Conservation (phyloP, 495 filamentous ascomycete species). For the Lophium mytilinum region DNA sequence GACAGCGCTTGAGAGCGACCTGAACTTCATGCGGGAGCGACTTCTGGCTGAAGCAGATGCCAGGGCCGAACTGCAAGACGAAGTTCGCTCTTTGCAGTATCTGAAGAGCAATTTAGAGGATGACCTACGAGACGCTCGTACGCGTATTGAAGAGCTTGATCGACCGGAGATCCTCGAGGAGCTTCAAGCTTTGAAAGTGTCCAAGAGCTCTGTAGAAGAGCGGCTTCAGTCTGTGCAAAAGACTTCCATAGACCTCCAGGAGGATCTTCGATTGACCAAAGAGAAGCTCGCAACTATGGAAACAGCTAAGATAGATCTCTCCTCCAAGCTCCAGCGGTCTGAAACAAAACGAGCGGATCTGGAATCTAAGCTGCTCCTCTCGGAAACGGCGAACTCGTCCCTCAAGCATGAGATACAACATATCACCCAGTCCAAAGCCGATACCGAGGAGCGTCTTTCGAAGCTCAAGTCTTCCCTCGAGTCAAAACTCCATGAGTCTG, state of each 20-base stretch:
- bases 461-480: neutral
- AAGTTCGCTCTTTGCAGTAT: constrained; percentile 4
- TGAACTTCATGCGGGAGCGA: constrained; percentile 1
- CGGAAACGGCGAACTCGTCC: neutral
- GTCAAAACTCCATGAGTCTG: neutral
- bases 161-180: neutral
- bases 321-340: neutral
- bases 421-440: neutral
- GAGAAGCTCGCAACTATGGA: neutral
- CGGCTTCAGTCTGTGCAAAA: neutral
- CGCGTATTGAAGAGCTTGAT: constrained; percentile 5
- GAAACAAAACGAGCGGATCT: neutral
- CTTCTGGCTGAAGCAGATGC: neutral
- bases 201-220: constrained; percentile 3
- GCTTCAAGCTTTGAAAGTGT: neutral
- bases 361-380: neutral
- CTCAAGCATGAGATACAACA: too few relatives aligned
- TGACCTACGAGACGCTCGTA: constrained; percentile 8
- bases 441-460: neutral
- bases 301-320: neutral
- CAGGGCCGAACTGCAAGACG: constrained; percentile 2
- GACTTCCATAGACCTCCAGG: neutral
- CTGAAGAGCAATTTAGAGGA: constrained; percentile 2
- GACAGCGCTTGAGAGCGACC: constrained; percentile 1
- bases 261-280: neutral